A percentile compares a stretch with the other conserved stretches of the same genome.
These are phyloP conservation scores for Aurantiochytrium sp. DNA, from an alignment of 108 stramenopile genomes.

Conservation along the genomic window DNA sequence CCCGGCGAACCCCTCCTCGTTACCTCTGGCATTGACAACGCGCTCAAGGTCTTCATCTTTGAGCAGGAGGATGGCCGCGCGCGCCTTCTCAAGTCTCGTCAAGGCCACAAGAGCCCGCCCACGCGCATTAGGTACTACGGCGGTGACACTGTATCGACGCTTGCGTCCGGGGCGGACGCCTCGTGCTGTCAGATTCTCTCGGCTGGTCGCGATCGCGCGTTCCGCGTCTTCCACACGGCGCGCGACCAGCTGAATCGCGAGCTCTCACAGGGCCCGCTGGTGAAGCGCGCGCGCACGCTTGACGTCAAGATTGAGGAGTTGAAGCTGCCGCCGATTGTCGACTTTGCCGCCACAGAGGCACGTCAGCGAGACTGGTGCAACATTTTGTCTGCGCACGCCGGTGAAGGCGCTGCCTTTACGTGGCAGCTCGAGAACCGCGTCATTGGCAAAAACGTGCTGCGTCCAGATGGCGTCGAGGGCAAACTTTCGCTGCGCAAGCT, in stretches of 20 bases:
- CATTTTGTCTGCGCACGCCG: constrained; percentile 22
- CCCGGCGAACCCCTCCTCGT: constrained; percentile 38
- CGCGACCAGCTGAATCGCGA: constrained; percentile 39
- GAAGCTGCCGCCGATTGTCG: constrained; percentile 33
- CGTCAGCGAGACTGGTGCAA: constrained; percentile 38
- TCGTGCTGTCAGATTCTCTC: background rate
- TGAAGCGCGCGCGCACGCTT: constrained; percentile 10
- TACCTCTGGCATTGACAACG: constrained; percentile 39
- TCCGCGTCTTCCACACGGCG: constrained; percentile 43
- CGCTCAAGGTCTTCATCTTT: constrained; percentile 39
- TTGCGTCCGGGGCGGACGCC: constrained; percentile 34
- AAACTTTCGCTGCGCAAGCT: constrained; percentile 33
- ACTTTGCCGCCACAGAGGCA: constrained; percentile 39
- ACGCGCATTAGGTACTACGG: constrained; percentile 32
- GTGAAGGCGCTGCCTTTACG: background rate
- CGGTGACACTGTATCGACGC: constrained; percentile 32
- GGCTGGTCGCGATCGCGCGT: constrained; percentile 29
- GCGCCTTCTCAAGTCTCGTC: constrained; percentile 28
- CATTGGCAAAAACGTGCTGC: background rate
- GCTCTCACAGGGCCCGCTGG: constrained; percentile 31
- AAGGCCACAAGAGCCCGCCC: constrained; percentile 22
- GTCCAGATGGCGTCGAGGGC: background rate
- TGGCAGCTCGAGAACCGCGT: constrained; percentile 4
- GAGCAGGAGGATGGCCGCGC: constrained; percentile 40
- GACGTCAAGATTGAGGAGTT: constrained; percentile 20